Base-by-base conservation (phyloP, 106 monocot species). In the Cymbidium sinense region DNA sequence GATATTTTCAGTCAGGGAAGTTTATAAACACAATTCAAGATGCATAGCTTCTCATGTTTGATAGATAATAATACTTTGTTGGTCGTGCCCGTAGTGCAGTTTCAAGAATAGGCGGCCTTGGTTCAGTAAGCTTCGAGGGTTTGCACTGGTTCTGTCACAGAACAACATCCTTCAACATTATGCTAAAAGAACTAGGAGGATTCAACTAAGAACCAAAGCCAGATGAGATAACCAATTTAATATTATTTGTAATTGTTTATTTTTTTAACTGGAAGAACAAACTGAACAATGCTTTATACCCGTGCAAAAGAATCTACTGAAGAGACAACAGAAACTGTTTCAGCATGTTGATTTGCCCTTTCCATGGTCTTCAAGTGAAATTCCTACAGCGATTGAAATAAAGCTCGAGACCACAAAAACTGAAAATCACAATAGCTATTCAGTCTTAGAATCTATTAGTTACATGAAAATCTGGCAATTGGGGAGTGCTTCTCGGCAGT, bases 321-420 rank as follows among this genome's bases (percentile, higher is more conserved):
- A 30, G 89, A 87, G 51, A 83, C 81, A 31, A 77, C 34, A 70
- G 87, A 89, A 69, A 78, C 82, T 74, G 93, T 79, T 70, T 88
- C 86, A 5, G 86, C 81, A 85, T 88, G 86, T 79, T 85, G 79
- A 54, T 51, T 82, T 34, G 93, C 91, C 76, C 96, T 96, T 74
- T 96, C 87, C 86, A 86, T 88, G 70, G 94, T 98, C 76, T 88
- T 94, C 37, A 98, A 79, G 79, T 90, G 85, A 33, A 98, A 98
- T 76, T 94, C 94, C 93, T 96, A 43, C 34, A 10, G 10, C 79
- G 5, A 64, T 50, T 72, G 50, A 50, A n/a, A 21, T 12, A 71
- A 39, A n/a, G 13, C 27, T 27, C 23, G 58, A 58, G 23, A n/a
- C 13, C 0, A 47, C 47, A 12, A 47, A 11, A 58, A 25, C 58